Evolutionary conservation across 768 basidiomycete genomes (phyloP).

Genomic region (Cyathus striatus): DNA sequence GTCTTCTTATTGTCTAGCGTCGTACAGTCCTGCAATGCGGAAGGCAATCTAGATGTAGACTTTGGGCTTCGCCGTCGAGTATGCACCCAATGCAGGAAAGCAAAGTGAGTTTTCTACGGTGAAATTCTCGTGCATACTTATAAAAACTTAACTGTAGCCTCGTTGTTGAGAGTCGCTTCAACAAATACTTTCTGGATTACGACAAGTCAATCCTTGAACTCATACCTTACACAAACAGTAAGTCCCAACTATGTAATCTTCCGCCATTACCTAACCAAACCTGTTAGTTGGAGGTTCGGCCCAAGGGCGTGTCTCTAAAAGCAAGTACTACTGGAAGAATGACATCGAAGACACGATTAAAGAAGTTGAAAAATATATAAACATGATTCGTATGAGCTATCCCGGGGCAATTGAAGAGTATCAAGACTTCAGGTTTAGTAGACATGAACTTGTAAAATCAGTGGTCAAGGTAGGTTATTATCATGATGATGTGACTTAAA

Average conservation of each 20-base stretch:
- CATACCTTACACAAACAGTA: slow-evolving; percentile 25
- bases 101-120: slow-evolving; percentile 22
- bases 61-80: slow-evolving; percentile 18
- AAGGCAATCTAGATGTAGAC: slow-evolving; percentile 13
- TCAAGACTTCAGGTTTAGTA: slow-evolving; percentile 15
- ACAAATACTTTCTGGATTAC: slow-evolving; percentile 18
- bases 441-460: slow-evolving; percentile 7
- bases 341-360: slow-evolving; percentile 20
- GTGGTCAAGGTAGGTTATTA: slow-evolving; percentile 11
- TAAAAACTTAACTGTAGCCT: slow-evolving; percentile 13
- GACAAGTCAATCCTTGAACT: slow-evolving; percentile 19
- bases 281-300: slow-evolving; percentile 26
- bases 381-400: slow-evolving; percentile 12
- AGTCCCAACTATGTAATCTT: not conserved
- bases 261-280: not conserved
- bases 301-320: slow-evolving; percentile 16
- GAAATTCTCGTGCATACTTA: too few relatives aligned
- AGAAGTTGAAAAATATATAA: slow-evolving; percentile 9
- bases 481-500: not conserved
- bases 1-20: not conserved
- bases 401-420: slow-evolving; percentile 17
- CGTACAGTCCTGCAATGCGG: slow-evolving; percentile 12
- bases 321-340: slow-evolving; percentile 25
- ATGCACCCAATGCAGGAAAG: slow-evolving; percentile 19
- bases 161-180: slow-evolving; percentile 17